Base-by-base conservation (phyloP, 2,329 filamentous ascomycete genomes). In the Aspergillus glaucus region DNA sequence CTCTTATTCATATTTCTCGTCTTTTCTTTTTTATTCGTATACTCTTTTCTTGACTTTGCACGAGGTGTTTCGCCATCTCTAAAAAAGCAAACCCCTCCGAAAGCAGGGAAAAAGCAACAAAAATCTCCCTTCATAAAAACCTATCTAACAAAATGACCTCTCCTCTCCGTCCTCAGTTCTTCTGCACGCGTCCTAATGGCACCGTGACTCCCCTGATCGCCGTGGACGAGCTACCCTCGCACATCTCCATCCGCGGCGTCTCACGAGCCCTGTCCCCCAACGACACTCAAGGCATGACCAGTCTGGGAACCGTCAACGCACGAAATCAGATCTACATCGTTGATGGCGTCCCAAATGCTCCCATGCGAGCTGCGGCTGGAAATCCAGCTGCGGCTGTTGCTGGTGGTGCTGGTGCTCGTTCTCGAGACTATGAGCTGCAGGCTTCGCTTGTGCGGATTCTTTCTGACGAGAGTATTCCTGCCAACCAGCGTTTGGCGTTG, bases 231-330 rank as follows among this genome's bases (percentile, higher is more conserved):
- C 60, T 76, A 1, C 72, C 73, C 2, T 21, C 58, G 2, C 55
- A 60, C 17, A 45, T 76, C 36, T 53, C 55, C 3, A 62, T 76
- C 45, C 61, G 60, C 26, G 69, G 66, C 10, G 60, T 70, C 14
- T 58, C 71, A 43, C 67, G 71, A 14, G 57, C 47, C 5, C 50
- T 76, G 9, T 58, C 56, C 39, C 50, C 63, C 8, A 59, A 59
- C 28, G 68, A 74, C 2, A 73, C 70, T 6, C 61, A 66, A 22
- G 69, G 68, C 39, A 75, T 75, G 72, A 70, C 61, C 9, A 67
- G 68, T 46, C 56, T 73, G 45, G 73, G 73, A 9, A 59, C 65
- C 9, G 55, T 64, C 19, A 45, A 47, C 34, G 47, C 59, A 37
- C 65, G 69, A 10, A 45, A 61, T 12, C 62, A 67, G 37, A 58